Evolutionary conservation across 768 basidiomycete species (phyloP), one percentile per base, ranked within the genome.

Genomic region (Pleurotus tuber-regium): DNA sequence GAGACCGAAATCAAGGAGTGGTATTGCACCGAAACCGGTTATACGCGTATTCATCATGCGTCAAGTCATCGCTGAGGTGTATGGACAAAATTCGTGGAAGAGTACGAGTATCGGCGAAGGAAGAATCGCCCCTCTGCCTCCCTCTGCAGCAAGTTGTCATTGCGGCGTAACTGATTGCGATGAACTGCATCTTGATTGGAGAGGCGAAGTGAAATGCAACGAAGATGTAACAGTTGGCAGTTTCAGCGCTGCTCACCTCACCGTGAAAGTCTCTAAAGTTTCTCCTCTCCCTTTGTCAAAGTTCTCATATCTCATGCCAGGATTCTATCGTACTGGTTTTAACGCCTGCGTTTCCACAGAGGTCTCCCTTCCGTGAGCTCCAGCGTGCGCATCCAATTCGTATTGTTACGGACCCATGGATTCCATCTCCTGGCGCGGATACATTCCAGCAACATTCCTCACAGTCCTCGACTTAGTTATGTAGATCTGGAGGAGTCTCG

Each of bases 321-420:
- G 84, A 87, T 57, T 84, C 75, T 52, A 71, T 87, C 25, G 69
- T 74, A 14, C 61, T 86, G 23, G 66, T 70, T 3, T 56, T 86
- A 40, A 56, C 68, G 12, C 77, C 81, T 14, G 61, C 63, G 9
- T 62, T 51, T 56, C 57, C 67, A 55, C 54, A 61, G 60, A 58
- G 61, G 58, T 63, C 70, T 36, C 57, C 75, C 57, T 51, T 76
- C 62, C 16, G 63, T 61, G 51, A 58, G 50, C 50, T 74, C 11
- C 76, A 76, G 59, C 58, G 80, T 39, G 68, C 68, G 10, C 68
- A 80, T 51, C 77, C 82, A 1, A 78, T 86, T 42, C 72, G 75
- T 46, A 60, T 87, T 23, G 82, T 80, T 25, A 84, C 84, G 2
- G 82, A 87, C 53, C 65, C 82, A 0, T 83, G 73, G 59, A n/a